phyloP scores from a whole-genome alignment of 371 early-diverging fungal genomes.

The Blakeslea trispora region DNA sequence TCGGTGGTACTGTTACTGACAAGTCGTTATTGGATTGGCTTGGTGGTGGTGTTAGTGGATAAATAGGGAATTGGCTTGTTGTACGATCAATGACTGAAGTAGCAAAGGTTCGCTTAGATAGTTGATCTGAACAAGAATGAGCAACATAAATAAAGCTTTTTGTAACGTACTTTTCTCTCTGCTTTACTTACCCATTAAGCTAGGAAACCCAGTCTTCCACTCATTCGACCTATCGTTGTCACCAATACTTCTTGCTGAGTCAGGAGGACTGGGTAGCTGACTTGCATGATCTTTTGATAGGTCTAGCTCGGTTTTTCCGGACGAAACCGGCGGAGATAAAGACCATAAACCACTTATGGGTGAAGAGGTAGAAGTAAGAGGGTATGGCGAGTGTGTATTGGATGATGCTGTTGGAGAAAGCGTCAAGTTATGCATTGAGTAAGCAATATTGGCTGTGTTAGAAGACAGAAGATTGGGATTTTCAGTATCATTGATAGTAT shows the following conservation, averaged over 20 bases:
- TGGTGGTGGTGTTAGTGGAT: slow-evolving; percentile 34
- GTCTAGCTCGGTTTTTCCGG: slow-evolving; percentile 6
- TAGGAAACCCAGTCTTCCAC: slow-evolving; percentile 39
- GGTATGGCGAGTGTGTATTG: slow-evolving; percentile 23
- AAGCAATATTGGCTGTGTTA: slow-evolving; percentile 27
- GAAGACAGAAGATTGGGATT: slow-evolving; percentile 22
- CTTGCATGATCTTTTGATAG: background rate
- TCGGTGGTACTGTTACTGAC: slow-evolving; percentile 13
- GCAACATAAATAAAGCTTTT: background rate
- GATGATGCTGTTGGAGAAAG: slow-evolving; percentile 42
- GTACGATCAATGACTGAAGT: slow-evolving; percentile 26
- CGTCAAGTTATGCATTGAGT: slow-evolving; percentile 47
- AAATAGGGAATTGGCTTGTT: slow-evolving; percentile 29
- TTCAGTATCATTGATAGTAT: slow-evolving; percentile 14
- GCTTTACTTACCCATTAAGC: slow-evolving; percentile 39
- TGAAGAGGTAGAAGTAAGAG: slow-evolving; percentile 29
- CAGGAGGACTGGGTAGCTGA: slow-evolving; percentile 17
- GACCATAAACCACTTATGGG: slow-evolving; percentile 15
- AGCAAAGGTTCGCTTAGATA: slow-evolving; percentile 34
- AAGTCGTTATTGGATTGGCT: slow-evolving; percentile 5
- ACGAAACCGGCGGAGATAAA: slow-evolving; percentile 11
- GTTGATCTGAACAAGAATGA: slow-evolving; percentile 28
- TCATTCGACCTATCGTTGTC: slow-evolving; percentile 11
- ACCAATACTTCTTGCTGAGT: slow-evolving; percentile 15
- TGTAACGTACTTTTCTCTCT: background rate